Conservation (phyloP, 192 early-diverging fungal genomes). For the Allomyces javanicus region DNA sequence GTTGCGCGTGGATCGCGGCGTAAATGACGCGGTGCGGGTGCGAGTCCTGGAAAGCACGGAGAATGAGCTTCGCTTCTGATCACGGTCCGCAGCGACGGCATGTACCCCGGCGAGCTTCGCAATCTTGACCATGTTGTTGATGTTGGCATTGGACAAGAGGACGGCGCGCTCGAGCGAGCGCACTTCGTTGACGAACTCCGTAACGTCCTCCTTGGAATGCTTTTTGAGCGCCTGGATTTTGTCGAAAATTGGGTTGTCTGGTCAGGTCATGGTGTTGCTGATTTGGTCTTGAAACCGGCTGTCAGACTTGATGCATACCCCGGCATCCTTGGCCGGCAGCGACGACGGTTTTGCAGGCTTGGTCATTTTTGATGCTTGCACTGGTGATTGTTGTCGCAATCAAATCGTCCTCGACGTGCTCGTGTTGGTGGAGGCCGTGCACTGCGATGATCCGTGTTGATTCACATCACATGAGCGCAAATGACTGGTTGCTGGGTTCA, state of each 20-base stretch:
- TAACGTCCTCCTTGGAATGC: too few relatives aligned
- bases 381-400: too few relatives aligned
- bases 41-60: not conserved
- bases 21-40: constrained; percentile 12
- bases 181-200: constrained; percentile 1
- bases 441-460: too few relatives aligned
- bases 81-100: not conserved
- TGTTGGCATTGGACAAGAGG: constrained; percentile 40
- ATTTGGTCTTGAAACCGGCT: too few relatives aligned
- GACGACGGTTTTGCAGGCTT: not conserved
- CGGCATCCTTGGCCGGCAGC: not conserved
- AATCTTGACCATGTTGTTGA: constrained; percentile 57
- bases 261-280: too few relatives aligned
- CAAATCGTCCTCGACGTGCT: too few relatives aligned
- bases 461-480: too few relatives aligned
- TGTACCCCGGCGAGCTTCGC: constrained; percentile 28
- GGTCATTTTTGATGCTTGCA: not conserved
- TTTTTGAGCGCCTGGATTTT: too few relatives aligned
- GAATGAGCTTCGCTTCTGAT: not conserved
- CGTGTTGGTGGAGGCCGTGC: too few relatives aligned
- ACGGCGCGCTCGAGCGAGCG: constrained; percentile 35
- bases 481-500: too few relatives aligned
- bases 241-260: too few relatives aligned
- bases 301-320: too few relatives aligned
- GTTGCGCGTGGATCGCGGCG: constrained; percentile 48